Evolutionary conservation across 1,284 basidiomycete species (phyloP), one percentile per base, ranked within the genome.

Genomic region (Hypsizygus ulmarius): DNA sequence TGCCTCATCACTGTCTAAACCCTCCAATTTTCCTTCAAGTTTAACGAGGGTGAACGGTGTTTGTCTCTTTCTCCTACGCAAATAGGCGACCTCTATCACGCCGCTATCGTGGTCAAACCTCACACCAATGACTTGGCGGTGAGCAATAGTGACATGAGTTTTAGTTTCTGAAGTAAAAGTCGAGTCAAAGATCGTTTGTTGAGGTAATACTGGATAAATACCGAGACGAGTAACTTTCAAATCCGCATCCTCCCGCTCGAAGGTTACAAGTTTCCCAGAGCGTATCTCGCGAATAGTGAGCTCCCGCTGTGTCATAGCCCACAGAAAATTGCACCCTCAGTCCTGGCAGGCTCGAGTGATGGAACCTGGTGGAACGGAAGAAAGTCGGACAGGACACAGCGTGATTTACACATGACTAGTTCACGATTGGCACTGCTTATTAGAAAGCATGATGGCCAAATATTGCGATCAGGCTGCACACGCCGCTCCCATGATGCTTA

Each of bases 61-160:
- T 29, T 69, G 70, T 47, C 66, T 65, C 44, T 66, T 70, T 32
- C 63, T 63, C 47, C 70, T 74, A n/a, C 62, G 64, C 35, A 86
- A 56, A 49, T 77, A 76, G 18, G 77, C 70, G 2, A 84, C 63
- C 32, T 75, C 64, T 15, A 84, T 54, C 2, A 52, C 48, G 12
- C 63, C 58, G 3, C 58, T 53, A 7, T 67, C 62, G 29, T 61
- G 59, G 14, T 72, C 63, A 32, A 74, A 59, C 32, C 64, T 69
- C 1, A 77, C 77, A 54, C 72, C 72, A 14, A 88, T 59, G 40
- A 88, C 72, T 53, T 81, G 70, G 32, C 69, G 67, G 43, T 78
- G 62, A 15, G 73, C 64, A 5, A 75, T 60, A 11, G 69, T 60
- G 3, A 47, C 43, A 33, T 47, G 28, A n/a, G n/a, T 15, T 27